Evolutionary conservation across 768 basidiomycete genomes (phyloP), one percentile per base, ranked within the genome.

Genomic region (Tulasnella sp.): DNA sequence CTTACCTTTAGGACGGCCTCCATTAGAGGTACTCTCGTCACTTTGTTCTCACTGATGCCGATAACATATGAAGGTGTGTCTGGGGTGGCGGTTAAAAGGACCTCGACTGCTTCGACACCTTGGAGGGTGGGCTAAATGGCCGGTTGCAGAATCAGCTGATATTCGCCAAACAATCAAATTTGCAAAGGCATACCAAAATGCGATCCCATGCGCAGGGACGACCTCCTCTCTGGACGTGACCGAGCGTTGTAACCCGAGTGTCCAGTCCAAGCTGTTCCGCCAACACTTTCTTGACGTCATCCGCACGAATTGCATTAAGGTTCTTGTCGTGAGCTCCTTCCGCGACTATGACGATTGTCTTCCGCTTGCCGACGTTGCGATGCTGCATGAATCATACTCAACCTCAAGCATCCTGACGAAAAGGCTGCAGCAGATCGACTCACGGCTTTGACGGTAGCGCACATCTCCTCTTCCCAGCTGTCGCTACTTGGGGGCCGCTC

Each of bases 1-100:
- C 29, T 76, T 81, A 94, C 95, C 91, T 91, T 91, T 67, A 90
- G 89, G 23, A 99, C 98, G 74, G 98, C 97, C 79, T 99, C 93
- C 87, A 98, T 88, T 67, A 99, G 86, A 18, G 95, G 95, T 11
- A 96, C 91, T 37, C 95, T 90, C 10, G 88, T 95, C 81, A 99
- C 94, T 86, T 97, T 97, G 86, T 98, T 98, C 85, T 98, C 96
- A 80, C 90, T 89, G 51, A 98, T 88, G 32, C 98, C 96, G 82
- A 99, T 99, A 92, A 99, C 97, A 83, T 96, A 98, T 0, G 95
- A 97, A 5, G 97, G 97, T 0, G 93, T 95, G 26, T 92, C 90
- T 5, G 96, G 95, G 0, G 90, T 93, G 0, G 97, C 89, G 81
- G 92, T 90, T 7, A 99, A 86, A 37, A 99, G 86, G 2, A 94